Conservation (phyloP, 225 moss, liverwort and hornwort species). For the Marchantia polymorpha region DNA sequence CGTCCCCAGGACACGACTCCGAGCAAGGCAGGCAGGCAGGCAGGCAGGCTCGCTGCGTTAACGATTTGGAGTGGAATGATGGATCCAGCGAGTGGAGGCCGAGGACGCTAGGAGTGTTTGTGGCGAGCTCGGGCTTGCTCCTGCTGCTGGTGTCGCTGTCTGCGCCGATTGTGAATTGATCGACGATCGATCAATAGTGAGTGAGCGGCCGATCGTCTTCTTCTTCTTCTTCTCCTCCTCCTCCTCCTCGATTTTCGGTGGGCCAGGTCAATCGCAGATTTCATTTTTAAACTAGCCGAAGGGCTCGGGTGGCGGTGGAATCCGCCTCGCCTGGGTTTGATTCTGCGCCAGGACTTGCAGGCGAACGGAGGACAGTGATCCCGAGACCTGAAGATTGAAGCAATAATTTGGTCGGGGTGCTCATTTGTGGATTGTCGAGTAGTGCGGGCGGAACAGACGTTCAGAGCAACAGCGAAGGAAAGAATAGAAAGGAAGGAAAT, state of each 20-base stretch:
- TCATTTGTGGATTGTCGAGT: background rate
- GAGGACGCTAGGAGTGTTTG: background rate
- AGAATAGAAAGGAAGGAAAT: background rate
- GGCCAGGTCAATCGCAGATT: background rate
- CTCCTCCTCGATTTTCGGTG: background rate
- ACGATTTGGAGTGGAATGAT: background rate
- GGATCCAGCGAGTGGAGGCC: background rate
- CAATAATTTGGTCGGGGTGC: background rate
- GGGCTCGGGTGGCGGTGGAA: background rate
- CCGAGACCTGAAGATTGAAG: background rate
- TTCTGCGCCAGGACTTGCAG: background rate
- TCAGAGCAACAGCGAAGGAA: background rate
- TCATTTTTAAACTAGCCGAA: background rate
- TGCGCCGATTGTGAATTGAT: background rate
- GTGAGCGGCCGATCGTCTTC: background rate
- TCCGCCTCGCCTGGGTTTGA: background rate
- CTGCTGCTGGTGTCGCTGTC: background rate
- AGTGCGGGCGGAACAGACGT: background rate
- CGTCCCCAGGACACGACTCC: too few species aligned
- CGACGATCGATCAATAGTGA: background rate
- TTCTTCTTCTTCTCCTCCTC: constrained; percentile 1
- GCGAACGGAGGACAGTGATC: background rate
- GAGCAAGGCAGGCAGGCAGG: too few species aligned
- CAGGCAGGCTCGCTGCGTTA: too few species aligned
- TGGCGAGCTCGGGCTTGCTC: background rate